These are phyloP conservation scores for Spathaspora boniae DNA, from an alignment of 805 yeast species.

Conservation along the genomic window DNA sequence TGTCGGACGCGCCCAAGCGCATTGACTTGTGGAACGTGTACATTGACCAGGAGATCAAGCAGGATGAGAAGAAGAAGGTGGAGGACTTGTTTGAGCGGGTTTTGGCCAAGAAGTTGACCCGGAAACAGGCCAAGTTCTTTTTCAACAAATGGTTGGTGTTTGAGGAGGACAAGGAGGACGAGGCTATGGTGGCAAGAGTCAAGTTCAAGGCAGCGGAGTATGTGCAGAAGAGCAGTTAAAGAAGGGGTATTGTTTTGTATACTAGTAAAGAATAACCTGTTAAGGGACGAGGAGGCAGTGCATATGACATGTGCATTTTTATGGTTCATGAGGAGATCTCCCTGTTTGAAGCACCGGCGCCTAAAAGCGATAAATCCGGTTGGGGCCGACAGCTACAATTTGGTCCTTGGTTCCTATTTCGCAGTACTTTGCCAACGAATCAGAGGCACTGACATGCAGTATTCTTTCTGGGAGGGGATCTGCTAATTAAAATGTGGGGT, in stretches of 20 bases:
- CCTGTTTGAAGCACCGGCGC: no score
- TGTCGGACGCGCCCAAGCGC: conserved; percentile 87
- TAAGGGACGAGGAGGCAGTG: no score
- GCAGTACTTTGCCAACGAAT: no score
- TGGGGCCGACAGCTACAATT: no score
- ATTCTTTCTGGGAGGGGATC: no score
- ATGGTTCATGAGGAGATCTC: no score
- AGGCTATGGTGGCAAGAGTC: conserved; percentile 72
- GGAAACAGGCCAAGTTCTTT: conserved; percentile 92
- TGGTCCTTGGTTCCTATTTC: no score
- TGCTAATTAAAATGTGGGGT: no score
- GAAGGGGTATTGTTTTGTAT: no score
- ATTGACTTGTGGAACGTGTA: conserved; percentile 94
- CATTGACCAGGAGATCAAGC: conserved; percentile 86
- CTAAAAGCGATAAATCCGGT: no score
- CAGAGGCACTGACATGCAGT: no score
- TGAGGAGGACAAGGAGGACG: conserved; percentile 69
- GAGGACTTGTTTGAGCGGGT: conserved; percentile 84
- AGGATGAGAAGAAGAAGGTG: conserved; percentile 59
- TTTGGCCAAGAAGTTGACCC: conserved; percentile 58
- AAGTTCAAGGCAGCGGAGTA: conserved; percentile 88
- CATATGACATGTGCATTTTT: no score
- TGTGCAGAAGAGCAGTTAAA: conserved; percentile 34
- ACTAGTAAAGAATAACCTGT: background rate
- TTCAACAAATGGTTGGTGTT: conserved; percentile 86